Evolutionary conservation across 108 stramenopile genomes (phyloP).

Genomic region (Cyclotella choctawhatcheeana): DNA sequence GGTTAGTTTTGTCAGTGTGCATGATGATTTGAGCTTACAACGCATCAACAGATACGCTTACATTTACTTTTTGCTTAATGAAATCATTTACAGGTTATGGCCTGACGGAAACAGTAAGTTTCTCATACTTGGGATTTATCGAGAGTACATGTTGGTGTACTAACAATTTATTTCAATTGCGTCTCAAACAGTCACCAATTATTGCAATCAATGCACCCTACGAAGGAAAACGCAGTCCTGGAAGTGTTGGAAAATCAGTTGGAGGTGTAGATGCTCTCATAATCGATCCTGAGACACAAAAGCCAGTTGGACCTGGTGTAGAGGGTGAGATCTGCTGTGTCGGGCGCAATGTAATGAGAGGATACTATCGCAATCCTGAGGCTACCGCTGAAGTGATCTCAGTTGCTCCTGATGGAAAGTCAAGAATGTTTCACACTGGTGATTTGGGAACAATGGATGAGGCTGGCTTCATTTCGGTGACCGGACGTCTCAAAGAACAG

Average conservation of each 20-base stretch:
- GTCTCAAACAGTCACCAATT: slow-evolving; percentile 51
- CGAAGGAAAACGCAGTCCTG: slow-evolving; percentile 39
- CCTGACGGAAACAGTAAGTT: slow-evolving; percentile 74
- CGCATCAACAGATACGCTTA: neutral
- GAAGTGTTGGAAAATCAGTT: slow-evolving; percentile 68
- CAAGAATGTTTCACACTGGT: slow-evolving; percentile 91
- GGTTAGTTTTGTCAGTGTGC: no score
- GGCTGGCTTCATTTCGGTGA: slow-evolving; percentile 77
- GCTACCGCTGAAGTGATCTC: slow-evolving; percentile 93
- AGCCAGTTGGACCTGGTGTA: slow-evolving; percentile 70
- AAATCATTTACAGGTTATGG: no score
- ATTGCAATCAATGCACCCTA: slow-evolving; percentile 63
- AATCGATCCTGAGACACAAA: slow-evolving; percentile 58
- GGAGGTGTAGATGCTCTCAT: slow-evolving; percentile 66
- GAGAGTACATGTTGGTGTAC: no score
- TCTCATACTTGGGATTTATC: no score
- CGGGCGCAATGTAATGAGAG: slow-evolving; percentile 94
- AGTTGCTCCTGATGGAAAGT: slow-evolving; percentile 80
- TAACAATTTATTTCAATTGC: no score
- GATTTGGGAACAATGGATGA: slow-evolving; percentile 78
- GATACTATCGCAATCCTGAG: slow-evolving; percentile 92
- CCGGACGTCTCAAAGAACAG: slow-evolving; percentile 91
- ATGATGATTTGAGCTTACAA: neutral
- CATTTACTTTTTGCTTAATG: no score
- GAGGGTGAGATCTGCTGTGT: slow-evolving; percentile 92